Conservation (phyloP, 805 yeast genomes). For the Wickerhamomyces tratensis region DNA sequence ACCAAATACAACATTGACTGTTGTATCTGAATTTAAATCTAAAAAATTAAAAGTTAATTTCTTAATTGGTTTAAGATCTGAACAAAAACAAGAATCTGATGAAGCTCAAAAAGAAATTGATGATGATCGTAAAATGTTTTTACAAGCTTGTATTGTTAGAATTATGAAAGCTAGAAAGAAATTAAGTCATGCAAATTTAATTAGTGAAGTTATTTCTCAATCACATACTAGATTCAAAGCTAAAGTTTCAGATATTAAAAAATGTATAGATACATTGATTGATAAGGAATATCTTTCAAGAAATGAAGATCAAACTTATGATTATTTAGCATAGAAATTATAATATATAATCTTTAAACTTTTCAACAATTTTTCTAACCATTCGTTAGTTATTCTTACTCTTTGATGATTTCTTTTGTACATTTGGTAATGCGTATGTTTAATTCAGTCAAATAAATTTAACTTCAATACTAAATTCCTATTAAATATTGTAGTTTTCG, state of each 20-base stretch:
- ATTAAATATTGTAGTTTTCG: too few relatives aligned
- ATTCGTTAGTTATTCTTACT: too few relatives aligned
- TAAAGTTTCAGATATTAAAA: conserved; percentile 75
- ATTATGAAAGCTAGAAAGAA: conserved; percentile 91
- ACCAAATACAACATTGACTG: conserved; percentile 51
- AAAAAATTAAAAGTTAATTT: conserved; percentile 80
- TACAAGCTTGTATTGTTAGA: conserved; percentile 91
- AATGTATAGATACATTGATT: conserved; percentile 74
- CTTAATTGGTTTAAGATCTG: conserved; percentile 46
- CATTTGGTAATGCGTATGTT: too few relatives aligned
- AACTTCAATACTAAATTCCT: too few relatives aligned
- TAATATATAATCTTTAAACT: too few relatives aligned
- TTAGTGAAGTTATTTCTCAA: conserved; percentile 83
- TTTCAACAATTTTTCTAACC: too few relatives aligned
- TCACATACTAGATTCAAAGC: conserved; percentile 77
- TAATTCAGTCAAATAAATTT: too few relatives aligned
- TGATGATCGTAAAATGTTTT: conserved; percentile 75
- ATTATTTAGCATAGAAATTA: conserved; percentile 56
- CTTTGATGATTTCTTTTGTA: too few relatives aligned
- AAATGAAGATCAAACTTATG: conserved; percentile 61
- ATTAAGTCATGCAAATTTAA: conserved; percentile 67
- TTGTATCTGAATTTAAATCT: conserved; percentile 76
- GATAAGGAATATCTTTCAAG: conserved; percentile 82
- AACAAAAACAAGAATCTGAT: conserved; percentile 58
- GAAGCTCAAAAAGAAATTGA: conserved; percentile 74